A percentile compares a stretch with the other conserved stretches of the same genome.
These are phyloP conservation scores for Euptelea pleiosperma DNA, from an alignment of 164 flowering plant species.

Conservation along the genomic window DNA sequence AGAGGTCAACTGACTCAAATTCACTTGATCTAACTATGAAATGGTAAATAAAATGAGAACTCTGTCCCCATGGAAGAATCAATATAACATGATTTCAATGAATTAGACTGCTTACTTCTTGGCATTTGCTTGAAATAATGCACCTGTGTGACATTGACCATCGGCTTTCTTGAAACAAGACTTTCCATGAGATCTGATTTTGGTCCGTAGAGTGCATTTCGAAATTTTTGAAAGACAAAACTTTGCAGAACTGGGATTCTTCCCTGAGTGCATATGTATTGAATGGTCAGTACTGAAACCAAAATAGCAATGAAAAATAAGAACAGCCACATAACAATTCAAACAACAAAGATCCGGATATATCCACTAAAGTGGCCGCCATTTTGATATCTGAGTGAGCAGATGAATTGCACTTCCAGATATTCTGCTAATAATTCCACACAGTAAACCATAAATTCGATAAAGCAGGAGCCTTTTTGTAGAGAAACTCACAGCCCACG, in stretches of 20 bases:
- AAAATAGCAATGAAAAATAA: background rate
- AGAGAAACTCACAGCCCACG: too few species aligned
- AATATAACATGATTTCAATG: background rate
- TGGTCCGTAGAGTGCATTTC: slow-evolving; percentile 15
- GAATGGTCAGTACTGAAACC: slow-evolving; percentile 7
- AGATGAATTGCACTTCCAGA: too few species aligned
- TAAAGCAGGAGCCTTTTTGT: too few species aligned
- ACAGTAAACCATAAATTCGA: too few species aligned
- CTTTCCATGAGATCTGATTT: slow-evolving; percentile 11
- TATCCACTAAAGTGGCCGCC: too few species aligned
- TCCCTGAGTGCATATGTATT: slow-evolving; percentile 22
- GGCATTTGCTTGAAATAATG: slow-evolving; percentile 4
- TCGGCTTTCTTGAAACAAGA: slow-evolving; percentile 12
- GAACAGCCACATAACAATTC: background rate
- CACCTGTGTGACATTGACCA: slow-evolving; percentile 11
- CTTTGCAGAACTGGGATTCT: slow-evolving; percentile 15
- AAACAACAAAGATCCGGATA: too few species aligned
- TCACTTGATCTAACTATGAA: background rate
- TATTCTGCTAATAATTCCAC: too few species aligned
- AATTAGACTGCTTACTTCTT: slow-evolving; percentile 31
- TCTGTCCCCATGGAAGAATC: background rate
- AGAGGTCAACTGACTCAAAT: background rate
- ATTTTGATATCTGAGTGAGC: too few species aligned
- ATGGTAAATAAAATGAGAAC: background rate
- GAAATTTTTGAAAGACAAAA: slow-evolving; percentile 14